Percentiles rank a stretch among this genome's conserved stretches.
Conservation (phyloP, 345 rosid species). For the Euphorbia peplus region DNA sequence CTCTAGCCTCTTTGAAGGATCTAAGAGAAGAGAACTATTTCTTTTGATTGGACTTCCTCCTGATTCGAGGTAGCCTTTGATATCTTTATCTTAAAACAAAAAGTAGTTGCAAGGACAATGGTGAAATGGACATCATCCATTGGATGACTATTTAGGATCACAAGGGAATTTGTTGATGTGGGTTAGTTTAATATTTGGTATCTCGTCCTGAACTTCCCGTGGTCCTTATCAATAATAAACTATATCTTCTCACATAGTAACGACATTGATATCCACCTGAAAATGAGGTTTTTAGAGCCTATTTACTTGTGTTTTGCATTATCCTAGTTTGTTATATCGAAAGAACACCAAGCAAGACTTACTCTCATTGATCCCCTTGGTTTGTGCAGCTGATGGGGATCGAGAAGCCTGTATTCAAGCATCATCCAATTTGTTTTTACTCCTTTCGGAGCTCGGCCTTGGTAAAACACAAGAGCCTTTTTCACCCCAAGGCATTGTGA, state of each 20-base stretch:
- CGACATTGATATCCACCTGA: not conserved
- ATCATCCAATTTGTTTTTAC: constrained; percentile 44
- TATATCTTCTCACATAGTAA: not conserved
- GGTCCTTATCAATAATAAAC: not conserved
- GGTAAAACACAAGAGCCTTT: constrained; percentile 40
- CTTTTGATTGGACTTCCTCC: not conserved
- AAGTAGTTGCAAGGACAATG: not conserved
- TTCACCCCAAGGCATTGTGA: constrained; percentile 42
- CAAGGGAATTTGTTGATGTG: not conserved
- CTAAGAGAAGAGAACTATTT: not conserved
- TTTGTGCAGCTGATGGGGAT: constrained; percentile 22
- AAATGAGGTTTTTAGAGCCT: not conserved
- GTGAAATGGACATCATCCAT: not conserved
- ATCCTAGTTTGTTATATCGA: not conserved
- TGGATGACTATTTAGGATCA: not conserved
- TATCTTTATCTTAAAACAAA: not conserved
- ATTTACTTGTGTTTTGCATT: not conserved
- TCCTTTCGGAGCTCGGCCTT: constrained; percentile 41
- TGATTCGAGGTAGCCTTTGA: not conserved
- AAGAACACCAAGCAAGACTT: constrained; percentile 12
- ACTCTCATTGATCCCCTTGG: constrained; percentile 42
- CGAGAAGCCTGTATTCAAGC: constrained; percentile 41
- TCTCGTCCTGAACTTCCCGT: not conserved
- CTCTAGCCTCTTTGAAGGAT: not conserved
- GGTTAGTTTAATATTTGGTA: not conserved